Evolutionary conservation across 2,329 filamentous ascomycete species (phyloP), one percentile per base, ranked within the genome.

Genomic region (Fusarium incarnatum): DNA sequence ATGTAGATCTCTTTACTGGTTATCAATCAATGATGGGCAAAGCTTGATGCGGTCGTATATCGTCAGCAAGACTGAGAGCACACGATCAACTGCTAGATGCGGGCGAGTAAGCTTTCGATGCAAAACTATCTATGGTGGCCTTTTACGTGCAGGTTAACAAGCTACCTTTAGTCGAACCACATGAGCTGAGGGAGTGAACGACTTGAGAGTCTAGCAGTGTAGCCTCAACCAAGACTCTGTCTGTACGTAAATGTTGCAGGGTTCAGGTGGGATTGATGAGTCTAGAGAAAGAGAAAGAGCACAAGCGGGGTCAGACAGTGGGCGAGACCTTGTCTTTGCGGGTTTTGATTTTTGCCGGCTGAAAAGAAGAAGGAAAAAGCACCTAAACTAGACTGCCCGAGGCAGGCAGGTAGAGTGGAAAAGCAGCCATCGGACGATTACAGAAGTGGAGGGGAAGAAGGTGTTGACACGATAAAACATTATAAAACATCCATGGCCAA

Each of bases 231-330:
- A 25, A 37, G 30, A 50, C 48, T 25, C 22, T 25, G 22, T 27
- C 34, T 28, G 44, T 68, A 70, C 59, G 68, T 65, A 65, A 56
- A 52, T 34, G 23, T 44, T 40, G 16, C 42, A 66, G 45, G 25
- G 56, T 58, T 20, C 5, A 37, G 32, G 32, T 20, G 27, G 23
- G 32, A 23, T 44, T 23, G 20, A 44, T 12, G 32, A 37, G 18
- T 12, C 34, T 37, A 37, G 34, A 37, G 49, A 27, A 15, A 56
- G 45, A 55, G 47, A 13, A 15, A 56, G 45, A 55, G 47, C 13
- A 55, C 34, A 55, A 64, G 64, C 53, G 55, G 62, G 63, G 63
- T 54, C 30, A 42, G 11, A 11, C 20, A 56, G 47, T 23, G 60
- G 32, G 41, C 30, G 47, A 63, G 42, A 63, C 20, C 50, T 52